Evolutionary conservation across 1,284 basidiomycete genomes (phyloP), one percentile per base, ranked within the genome.

Genomic region (Psilocybe mexicana): DNA sequence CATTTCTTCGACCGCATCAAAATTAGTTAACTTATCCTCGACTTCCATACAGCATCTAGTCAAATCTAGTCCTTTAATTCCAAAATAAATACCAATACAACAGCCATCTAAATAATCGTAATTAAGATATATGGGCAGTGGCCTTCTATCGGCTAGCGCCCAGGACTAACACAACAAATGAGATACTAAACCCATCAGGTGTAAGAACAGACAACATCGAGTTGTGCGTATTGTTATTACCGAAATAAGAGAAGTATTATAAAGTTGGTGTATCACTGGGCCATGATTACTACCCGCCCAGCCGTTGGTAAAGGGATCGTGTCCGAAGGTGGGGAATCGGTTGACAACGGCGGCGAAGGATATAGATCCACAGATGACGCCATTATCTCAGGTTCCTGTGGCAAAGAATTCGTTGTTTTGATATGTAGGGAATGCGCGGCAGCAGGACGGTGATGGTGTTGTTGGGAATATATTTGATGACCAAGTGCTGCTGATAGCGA

Each of bases 291-390:
- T 18, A 23, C 44, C 48, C 65, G 64, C 24, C 54, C 57, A 8
- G 51, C 36, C 18, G 52, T 12, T 35, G 69, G 66, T 18, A 76
- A 58, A 14, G 69, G 67, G 47, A 71, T 65, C 11, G 66, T 66
- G 47, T 70, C 61, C 33, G 66, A 69, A 24, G 83, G 81, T 1
- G 89, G 89, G 12, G 88, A 90, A 72, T 89, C 88, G 52, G 85
- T 67, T 12, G 90, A 92, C 8, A 81, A 79, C 43, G 90, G 90
- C 0, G 90, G 90, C 0, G 90, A 91, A 6, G 90, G 90, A 68
- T 92, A 92, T 40, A 86, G 81, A 55, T 83, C 82, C 14, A 73
- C 60, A 38, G 72, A 65, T 47, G 71, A 68, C 46, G 54, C 60
- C 8, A 61, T 59, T 33, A 55, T 62, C 42, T 63, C 53, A 40